These are phyloP conservation scores for Petunia axillaris DNA, from an alignment of 257 asterid species.

Conservation along the genomic window DNA sequence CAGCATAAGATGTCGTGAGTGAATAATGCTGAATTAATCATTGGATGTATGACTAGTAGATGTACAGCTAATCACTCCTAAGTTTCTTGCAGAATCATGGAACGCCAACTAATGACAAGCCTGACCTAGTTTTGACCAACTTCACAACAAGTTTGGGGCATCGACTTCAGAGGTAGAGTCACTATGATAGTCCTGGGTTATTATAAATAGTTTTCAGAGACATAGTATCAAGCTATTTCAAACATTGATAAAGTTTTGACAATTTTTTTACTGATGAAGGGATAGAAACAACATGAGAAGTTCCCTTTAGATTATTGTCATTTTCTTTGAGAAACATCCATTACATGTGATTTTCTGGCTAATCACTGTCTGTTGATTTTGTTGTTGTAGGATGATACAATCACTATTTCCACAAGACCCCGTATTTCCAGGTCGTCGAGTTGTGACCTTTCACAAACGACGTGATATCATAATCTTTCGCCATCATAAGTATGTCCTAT, in stretches of 20 bases:
- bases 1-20: neutral
- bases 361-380: neutral
- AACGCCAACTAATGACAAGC: constrained; percentile 87
- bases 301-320: neutral
- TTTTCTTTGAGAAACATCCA: neutral
- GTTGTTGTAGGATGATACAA: constrained; percentile 63
- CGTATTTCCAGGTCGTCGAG: constrained; percentile 84
- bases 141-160: constrained; percentile 96
- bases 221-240: neutral
- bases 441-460: constrained; percentile 93
- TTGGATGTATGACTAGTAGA: neutral
- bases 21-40: neutral
- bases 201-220: neutral
- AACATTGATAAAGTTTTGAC: neutral
- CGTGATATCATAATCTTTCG: constrained; percentile 95
- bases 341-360: neutral
- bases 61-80: neutral
- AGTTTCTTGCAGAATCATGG: constrained; percentile 79
- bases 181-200: neutral
- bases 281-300: neutral
- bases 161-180: constrained; percentile 81
- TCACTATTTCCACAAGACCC: constrained; percentile 95
- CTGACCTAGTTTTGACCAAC: constrained; percentile 81
- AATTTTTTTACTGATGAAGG: neutral
- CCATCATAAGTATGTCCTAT: constrained; percentile 70